Conservation (phyloP, 257 asterid genomes). For the Solanum pinnatisectum region DNA sequence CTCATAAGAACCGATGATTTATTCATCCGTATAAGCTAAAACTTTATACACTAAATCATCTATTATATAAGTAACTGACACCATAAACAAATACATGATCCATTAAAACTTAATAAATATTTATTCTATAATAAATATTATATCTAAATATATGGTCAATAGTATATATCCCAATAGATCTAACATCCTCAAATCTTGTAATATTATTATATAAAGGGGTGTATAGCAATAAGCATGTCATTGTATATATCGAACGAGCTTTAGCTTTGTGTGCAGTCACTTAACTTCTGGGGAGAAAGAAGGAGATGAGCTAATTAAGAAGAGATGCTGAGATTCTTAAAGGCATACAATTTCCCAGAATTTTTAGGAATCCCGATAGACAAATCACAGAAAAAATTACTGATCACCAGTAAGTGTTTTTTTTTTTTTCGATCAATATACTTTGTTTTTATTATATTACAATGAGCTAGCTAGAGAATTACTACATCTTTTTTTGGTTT, state of each 20-base stretch:
- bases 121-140: too few relatives aligned
- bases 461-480: not conserved
- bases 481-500: not conserved
- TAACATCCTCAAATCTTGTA: too few relatives aligned
- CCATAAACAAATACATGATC: too few relatives aligned
- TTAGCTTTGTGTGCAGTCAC: conserved; percentile 90
- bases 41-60: too few relatives aligned
- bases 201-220: conserved; percentile 45
- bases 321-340: conserved; percentile 70
- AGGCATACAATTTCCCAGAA: conserved; percentile 40
- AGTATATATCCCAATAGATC: too few relatives aligned
- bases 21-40: too few relatives aligned
- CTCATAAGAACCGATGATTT: too few relatives aligned
- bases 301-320: conserved; percentile 56
- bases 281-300: conserved; percentile 91
- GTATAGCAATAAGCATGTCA: conserved; percentile 83
- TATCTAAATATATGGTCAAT: too few relatives aligned
- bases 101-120: too few relatives aligned
- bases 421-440: not conserved
- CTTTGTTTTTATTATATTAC: not conserved
- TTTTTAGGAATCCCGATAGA: conserved; percentile 44
- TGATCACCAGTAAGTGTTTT: conserved; percentile 63
- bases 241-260: conserved; percentile 59
- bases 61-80: too few relatives aligned
- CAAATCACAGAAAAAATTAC: conserved; percentile 45